phyloP scores from a whole-genome alignment of 2,329 filamentous ascomycete genomes.

The Proliferodiscus dingleyae region DNA sequence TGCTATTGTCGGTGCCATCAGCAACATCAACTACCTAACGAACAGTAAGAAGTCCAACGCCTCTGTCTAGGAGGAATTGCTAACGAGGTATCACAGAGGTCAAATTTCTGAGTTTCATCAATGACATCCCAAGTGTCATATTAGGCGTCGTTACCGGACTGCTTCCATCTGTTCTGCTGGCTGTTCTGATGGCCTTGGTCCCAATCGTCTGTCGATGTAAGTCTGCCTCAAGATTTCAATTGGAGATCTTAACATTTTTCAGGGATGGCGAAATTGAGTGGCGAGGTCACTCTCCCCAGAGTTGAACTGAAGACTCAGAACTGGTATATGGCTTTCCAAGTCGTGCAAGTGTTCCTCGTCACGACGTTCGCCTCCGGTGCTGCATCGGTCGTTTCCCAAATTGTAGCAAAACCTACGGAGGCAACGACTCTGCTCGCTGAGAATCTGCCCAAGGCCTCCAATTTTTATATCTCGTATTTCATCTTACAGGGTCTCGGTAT shows the following conservation, averaged over 20 bases:
- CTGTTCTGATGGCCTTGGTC: conserved; percentile 79
- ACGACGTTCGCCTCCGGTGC: conserved; percentile 80
- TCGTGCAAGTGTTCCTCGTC: conserved; percentile 87
- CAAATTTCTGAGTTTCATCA: conserved; percentile 68
- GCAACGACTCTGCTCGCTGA: conserved; percentile 63
- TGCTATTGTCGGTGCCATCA: conserved; percentile 76
- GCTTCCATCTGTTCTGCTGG: conserved; percentile 70
- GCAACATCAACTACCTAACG: conserved; percentile 71
- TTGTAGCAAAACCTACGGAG: conserved; percentile 56
- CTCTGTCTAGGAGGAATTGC: neutral
- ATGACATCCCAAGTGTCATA: conserved; percentile 61
- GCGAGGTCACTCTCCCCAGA: conserved; percentile 70
- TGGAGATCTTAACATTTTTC: conserved; percentile 8
- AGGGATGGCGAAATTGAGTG: conserved; percentile 73
- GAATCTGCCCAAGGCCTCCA: conserved; percentile 78
- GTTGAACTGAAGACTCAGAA: conserved; percentile 87
- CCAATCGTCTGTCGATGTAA: conserved; percentile 73
- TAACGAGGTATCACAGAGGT: conserved; percentile 34
- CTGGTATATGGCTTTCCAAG: conserved; percentile 84
- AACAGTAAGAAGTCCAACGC: conserved; percentile 28
- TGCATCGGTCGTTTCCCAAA: conserved; percentile 59
- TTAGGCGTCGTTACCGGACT: conserved; percentile 80
- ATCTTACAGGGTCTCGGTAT: conserved; percentile 84
- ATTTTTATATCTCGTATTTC: conserved; percentile 94
- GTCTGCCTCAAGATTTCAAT: conserved; percentile 24